Base-by-base conservation (phyloP, 306 rosid species). In the Quercus aquifolioides region DNA sequence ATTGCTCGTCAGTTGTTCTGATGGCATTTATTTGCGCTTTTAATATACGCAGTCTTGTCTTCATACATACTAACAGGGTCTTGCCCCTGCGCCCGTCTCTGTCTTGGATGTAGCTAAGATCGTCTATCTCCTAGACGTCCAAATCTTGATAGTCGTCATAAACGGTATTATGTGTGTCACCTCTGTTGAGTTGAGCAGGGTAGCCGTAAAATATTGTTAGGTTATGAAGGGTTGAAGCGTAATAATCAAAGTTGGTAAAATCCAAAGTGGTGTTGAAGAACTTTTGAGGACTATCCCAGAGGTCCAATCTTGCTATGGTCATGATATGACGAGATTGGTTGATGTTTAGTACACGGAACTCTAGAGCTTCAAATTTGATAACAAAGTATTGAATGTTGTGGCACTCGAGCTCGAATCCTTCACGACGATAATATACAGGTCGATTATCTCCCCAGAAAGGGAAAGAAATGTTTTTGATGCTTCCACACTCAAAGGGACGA, bases 371-470 rank as follows among this genome's bases (percentile, higher is more conserved):
- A 17, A 87, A 80, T 26, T 76, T 75, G 23, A 87, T 85, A 1
- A 75, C 76, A 62, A n/a, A 38, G 76, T 82, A 74, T 41, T 49
- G 3, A 5, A 8, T 62, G 9, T 69, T 5, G 0, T 72, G 26
- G 76, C 90, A 89, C 60, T 83, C 83, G 1, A 89, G 79, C 73
- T 55, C 35, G 78, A 85, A 83, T 1, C 19, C 74, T 26, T 79
- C 85, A 21, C 71, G 83, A 1, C 91, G 88, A 31, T 88, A 89
- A 71, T 70, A 68, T 14, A 23, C 20, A 11, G 62, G 79, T 56
- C 56, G 84, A 68, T 13, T 13, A 2, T 0, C 21, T 17, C 18
- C 71, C 91, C 91, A 82, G 43, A 87, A 89, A 46, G 93, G 93
- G 56, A 81, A 87, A 3, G 74, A 26, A 43, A 83, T 33, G 26